Evolutionary conservation across 345 rosid genomes (phyloP), one percentile per base, ranked within the genome.

Genomic region (Hypericum perforatum): DNA sequence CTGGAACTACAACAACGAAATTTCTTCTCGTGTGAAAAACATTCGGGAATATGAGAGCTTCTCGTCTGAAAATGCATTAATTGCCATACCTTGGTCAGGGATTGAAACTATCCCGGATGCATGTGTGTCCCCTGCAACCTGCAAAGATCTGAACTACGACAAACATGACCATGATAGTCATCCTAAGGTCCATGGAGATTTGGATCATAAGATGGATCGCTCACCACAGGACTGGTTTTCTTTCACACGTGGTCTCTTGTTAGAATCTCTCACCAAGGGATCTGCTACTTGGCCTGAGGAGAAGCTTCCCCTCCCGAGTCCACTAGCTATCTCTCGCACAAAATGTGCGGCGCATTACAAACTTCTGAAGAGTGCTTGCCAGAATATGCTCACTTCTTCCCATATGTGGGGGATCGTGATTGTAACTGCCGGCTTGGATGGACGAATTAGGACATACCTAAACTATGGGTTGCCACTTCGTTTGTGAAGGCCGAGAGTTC

Each of bases 251-350:
- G 74, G 71, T 6, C 70, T 79, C 54, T 58, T 77, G 11, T 45
- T 67, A 53, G 82, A 79, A 57, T 56, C 76, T 38, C 48, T 69
- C 53, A 70, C 69, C 3, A 78, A 66, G 65, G 86, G 86, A 39
- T 63, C 82, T 0, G 79, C 72, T 6, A 87, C 94, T 9, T 87
- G 95, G 96, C 96, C 96, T 0, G 94, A 82, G 74, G 96, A 87
- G 73, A 80, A 74, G 57, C 83, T 87, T 56, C 68, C 76, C 0
- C 67, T 49, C 47, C 61, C 80, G 16, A 70, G 67, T 42, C 72
- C 80, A 0, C 16, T 50, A 43, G 47, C 39, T 9, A 45, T 63
- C 7, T 68, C 85, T 9, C 66, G 70, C 8, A 53, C 70, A 13
- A 76, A 71, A 13, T 71, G 70, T 15, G 82, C 75, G 67, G 63